Evolutionary conservation across 495 filamentous ascomycete genomes (phyloP), one percentile per base, ranked within the genome.

Genomic region (Aspergillus wentii): DNA sequence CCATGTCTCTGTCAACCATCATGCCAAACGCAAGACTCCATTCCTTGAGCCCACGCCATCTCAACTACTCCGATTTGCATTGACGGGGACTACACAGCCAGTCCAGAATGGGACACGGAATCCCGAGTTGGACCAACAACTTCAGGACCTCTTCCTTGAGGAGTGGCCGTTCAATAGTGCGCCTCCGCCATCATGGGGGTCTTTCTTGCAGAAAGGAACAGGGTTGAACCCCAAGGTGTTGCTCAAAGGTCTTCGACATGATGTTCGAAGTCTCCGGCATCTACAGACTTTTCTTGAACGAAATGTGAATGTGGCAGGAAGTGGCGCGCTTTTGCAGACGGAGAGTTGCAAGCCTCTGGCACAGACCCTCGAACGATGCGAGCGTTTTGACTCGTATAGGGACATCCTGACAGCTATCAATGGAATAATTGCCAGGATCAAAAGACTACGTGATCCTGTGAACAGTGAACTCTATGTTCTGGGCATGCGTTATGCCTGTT

Each of bases 401-500:
- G 64, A 68, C 13, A 47, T 66, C 17, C 38, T 66, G 5, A 44
- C 48, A 3, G 30, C 43, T 5, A 29, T 68, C 14, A 54, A 49
- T 38, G 60, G 52, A 10, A 47, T 64, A 14, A 37, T 48, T 25
- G 37, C 40, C n/a, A 56, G 63, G 33, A 35, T 58, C 17, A 29
- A 48, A 13, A 37, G 39, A 10, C 38, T 57, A 11, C 22, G 39
- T 2, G 36, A 44, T 0, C 35, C 19, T 1, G 17, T 58, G 11
- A 30, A 17, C 4, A n/a, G 19, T 3, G 7, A 34, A 3, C 6
- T 59, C 5, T 44, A 33, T 40, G 20, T 40, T 26, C 27, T 57
- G 11, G 54, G 51, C 0, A 53, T 68, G 22, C 46, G 48, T 18
- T 57, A 62, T 44, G 56, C 66, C n/a, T 51, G 44, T 8, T 46